Conservation (phyloP, 495 filamentous ascomycete genomes). For the Podospora pseudoanserina region DNA sequence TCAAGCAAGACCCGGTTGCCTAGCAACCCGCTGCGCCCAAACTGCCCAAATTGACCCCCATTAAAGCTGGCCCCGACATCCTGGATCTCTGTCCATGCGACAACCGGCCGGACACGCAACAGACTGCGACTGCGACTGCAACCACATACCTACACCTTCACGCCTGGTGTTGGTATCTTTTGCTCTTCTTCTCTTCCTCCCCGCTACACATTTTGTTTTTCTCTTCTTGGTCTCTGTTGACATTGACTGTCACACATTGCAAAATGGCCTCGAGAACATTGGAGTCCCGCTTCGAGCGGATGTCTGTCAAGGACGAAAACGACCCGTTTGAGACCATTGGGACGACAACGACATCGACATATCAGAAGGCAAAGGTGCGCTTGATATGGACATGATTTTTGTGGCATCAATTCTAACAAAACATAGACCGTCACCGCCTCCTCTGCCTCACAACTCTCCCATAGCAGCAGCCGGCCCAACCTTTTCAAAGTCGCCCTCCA, state of each 20-base stretch:
- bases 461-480: conserved; percentile 62
- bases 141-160: neutral
- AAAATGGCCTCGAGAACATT: conserved; percentile 53
- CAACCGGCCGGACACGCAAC: conserved; percentile 1
- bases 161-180: neutral
- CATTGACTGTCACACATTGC: conserved; percentile 5
- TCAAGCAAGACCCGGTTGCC: neutral
- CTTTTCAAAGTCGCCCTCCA: conserved; percentile 80
- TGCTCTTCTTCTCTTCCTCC: neutral
- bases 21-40: neutral
- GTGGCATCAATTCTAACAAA: conserved; percentile 27
- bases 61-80: conserved; percentile 2
- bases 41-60: neutral
- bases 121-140: conserved; percentile 1
- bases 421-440: conserved; percentile 49
- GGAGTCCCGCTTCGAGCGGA: conserved; percentile 76
- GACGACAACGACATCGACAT: conserved; percentile 40
- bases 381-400: neutral
- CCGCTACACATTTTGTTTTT: neutral
- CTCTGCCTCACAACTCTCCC: conserved; percentile 49
- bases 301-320: conserved; percentile 80
- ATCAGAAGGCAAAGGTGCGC: conserved; percentile 68
- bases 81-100: neutral
- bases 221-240: neutral
- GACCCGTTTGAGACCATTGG: conserved; percentile 37